Evolutionary conservation across 768 basidiomycete genomes (phyloP).

Genomic region (Pseudohyphozyma bogoriensis): DNA sequence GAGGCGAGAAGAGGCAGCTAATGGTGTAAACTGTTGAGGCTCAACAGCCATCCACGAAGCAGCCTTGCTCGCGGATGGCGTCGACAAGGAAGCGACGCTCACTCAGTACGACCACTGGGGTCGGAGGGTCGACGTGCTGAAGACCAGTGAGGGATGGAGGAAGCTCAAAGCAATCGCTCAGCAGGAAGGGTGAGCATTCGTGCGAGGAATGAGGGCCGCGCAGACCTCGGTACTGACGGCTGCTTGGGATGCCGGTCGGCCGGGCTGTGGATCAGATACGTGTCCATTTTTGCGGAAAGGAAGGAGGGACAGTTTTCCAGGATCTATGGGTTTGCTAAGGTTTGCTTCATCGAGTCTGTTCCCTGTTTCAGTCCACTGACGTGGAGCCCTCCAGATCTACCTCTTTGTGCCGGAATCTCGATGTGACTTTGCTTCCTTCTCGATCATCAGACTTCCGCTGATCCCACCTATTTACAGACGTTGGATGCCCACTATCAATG

Average conservation of each 20-base stretch:
- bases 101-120: conserved; percentile 71
- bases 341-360: too few relatives aligned
- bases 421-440: not conserved
- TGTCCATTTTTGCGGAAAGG: conserved; percentile 2
- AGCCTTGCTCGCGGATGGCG: conserved; percentile 26
- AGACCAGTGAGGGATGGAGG: conserved; percentile 66
- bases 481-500: conserved; percentile 68
- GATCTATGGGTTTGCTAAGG: conserved; percentile 56
- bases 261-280: too few relatives aligned
- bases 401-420: conserved; percentile 50
- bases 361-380: too few relatives aligned
- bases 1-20: not conserved
- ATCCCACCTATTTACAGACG: conserved; percentile 30
- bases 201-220: not conserved
- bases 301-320: conserved; percentile 54
- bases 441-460: too few relatives aligned
- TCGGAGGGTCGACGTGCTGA: conserved; percentile 52
- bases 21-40: not conserved
- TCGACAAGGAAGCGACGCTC: conserved; percentile 40
- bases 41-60: conserved; percentile 1
- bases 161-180: conserved; percentile 54
- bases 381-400: conserved; percentile 1
- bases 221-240: not conserved
- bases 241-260: too few relatives aligned
- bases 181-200: conserved; percentile 45